A percentile compares a stretch with the other conserved stretches of the same genome.
Conservation (phyloP, 1,139 yeast genomes). For the Blastobotrys capitulatus region DNA sequence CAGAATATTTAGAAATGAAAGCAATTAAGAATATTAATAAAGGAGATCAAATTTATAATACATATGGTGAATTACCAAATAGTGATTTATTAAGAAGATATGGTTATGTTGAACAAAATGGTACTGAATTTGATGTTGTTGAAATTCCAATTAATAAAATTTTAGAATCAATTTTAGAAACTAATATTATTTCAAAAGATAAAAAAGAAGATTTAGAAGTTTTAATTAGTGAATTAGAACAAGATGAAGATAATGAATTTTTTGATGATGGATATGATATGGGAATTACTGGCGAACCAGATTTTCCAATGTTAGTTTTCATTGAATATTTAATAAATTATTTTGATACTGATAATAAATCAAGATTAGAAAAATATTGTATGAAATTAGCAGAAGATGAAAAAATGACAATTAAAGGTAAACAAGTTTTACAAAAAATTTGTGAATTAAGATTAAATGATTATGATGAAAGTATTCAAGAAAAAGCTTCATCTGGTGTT, state of each 20-base stretch:
- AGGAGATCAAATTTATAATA: slow-evolving; percentile 77
- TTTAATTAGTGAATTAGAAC: slow-evolving; percentile 19
- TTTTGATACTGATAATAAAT: slow-evolving; percentile 7
- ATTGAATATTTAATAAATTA: slow-evolving; percentile 10
- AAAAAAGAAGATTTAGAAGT: slow-evolving; percentile 17
- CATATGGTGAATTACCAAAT: slow-evolving; percentile 88
- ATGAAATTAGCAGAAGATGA: slow-evolving; percentile 19
- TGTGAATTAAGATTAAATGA: slow-evolving; percentile 19
- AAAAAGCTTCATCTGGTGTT: slow-evolving; percentile 7
- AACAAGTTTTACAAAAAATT: slow-evolving; percentile 17
- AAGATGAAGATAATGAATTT: slow-evolving; percentile 20
- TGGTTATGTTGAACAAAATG: slow-evolving; percentile 78
- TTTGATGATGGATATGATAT: slow-evolving; percentile 33
- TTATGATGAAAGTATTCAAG: slow-evolving; percentile 18
- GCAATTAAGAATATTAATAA: slow-evolving; percentile 55
- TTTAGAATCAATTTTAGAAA: slow-evolving; percentile 16
- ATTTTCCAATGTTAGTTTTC: slow-evolving; percentile 18
- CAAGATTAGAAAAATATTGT: slow-evolving; percentile 17
- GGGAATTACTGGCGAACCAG: slow-evolving; percentile 23
- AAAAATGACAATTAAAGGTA: slow-evolving; percentile 18
- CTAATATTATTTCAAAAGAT: slow-evolving; percentile 14
- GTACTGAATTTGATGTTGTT: slow-evolving; percentile 76
- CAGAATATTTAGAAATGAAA: slow-evolving; percentile 54
- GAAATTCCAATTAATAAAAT: slow-evolving; percentile 44
- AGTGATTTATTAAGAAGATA: slow-evolving; percentile 82